Base-by-base conservation (phyloP, 805 yeast genomes). In the Wickerhamomyces ciferrii region DNA sequence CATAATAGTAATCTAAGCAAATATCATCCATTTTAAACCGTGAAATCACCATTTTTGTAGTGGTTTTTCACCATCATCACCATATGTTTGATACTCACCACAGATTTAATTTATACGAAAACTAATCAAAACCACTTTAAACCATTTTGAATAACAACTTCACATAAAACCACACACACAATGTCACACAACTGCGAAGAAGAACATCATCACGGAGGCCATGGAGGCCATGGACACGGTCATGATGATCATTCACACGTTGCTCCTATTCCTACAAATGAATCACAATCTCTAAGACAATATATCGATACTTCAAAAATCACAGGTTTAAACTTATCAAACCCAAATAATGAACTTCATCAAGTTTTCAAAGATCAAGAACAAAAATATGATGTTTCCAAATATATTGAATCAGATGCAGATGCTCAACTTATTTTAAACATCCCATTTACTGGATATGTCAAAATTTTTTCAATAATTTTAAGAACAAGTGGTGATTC, bases 351-450 rank as follows among this genome's bases (percentile, higher is more conserved):
- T 2, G 84, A 84, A 8, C 15, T 62, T 56, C 20, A 62, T 69
- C 44, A 50, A 51, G 23, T 67, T 19, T 76, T 91, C 62, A 83
- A 82, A 52, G 54, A 70, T 2, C 64, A 70, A 41, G 76, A 71
- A 1, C 68, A 72, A 7, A 76, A 77, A 55, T 79, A 77, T 50
- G 63, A 70, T n/a, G 53, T 78, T 10, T 49, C 80, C 68, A 51
- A 66, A 34, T 56, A 65, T 68, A 59, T 81, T 41, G 68, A 78
- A 63, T 78, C 87, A 1, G 97, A 91, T 61, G 81, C 86, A 2
- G 98, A 92, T 58, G 79, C 83, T 48, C 97, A 92, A 61, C 53
- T 91, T 53, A 76, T 91, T 29, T 53, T 92, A 29, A 76, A 79
- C 44, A 77, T 92, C 25, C 97, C 97, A 25, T 92, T 92, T 57